Percentiles rank a stretch among this genome's conserved stretches.
phyloP scores from a whole-genome alignment of 495 filamentous ascomycete species.

The Tuber calosporum region DNA sequence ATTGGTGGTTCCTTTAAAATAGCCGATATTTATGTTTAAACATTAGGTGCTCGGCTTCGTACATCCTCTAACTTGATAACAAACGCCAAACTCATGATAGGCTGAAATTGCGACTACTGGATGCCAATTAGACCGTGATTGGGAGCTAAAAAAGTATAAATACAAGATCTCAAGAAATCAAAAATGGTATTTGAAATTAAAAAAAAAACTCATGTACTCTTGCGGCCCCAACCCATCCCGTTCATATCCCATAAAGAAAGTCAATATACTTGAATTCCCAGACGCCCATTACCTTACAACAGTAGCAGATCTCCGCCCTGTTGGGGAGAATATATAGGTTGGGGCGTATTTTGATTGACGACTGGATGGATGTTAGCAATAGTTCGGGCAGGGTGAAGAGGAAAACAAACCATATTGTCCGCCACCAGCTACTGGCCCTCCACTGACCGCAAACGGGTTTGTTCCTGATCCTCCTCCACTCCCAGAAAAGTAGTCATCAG shows the following conservation, averaged over 20 bases:
- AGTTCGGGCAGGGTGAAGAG: background rate
- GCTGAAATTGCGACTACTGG: background rate
- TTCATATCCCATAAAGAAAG: background rate
- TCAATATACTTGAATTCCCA: background rate
- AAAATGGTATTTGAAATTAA: slow-evolving; percentile 3
- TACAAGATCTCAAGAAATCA: background rate
- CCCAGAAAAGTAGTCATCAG: slow-evolving; percentile 76
- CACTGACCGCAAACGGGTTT: slow-evolving; percentile 49
- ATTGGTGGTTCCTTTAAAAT: background rate
- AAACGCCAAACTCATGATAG: background rate
- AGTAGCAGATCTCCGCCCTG: slow-evolving; percentile 54
- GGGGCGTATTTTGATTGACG: slow-evolving; percentile 60
- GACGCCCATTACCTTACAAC: slow-evolving; percentile 39
- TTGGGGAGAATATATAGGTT: slow-evolving; percentile 53
- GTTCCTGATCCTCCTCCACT: slow-evolving; percentile 13
- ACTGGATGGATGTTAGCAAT: slow-evolving; percentile 43
- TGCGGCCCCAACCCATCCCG: background rate
- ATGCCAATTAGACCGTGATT: background rate
- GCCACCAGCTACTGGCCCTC: slow-evolving; percentile 34
- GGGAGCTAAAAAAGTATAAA: background rate
- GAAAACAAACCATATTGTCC: slow-evolving; percentile 40
- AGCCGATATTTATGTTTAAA: background rate
- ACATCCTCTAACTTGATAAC: background rate
- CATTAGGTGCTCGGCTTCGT: background rate
- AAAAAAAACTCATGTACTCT: background rate